Percentiles rank a stretch among this genome's conserved stretches.
Evolutionary conservation across 2,329 filamentous ascomycete genomes (phyloP).

Genomic region (Fusarium haematococcum): DNA sequence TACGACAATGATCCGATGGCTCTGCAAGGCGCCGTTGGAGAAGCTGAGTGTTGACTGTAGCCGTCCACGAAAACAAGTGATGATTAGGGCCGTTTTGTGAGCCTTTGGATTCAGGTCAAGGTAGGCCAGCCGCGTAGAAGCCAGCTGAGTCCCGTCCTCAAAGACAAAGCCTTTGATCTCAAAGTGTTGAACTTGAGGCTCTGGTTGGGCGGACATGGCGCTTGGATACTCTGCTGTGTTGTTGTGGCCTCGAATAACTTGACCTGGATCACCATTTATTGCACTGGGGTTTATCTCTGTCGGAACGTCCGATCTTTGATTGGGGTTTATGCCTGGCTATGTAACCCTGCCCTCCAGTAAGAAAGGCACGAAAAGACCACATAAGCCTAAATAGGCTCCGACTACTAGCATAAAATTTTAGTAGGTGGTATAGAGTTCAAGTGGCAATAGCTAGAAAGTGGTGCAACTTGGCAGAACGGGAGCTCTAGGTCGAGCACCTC

Average conservation of each 20-base stretch:
- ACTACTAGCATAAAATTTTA: not conserved
- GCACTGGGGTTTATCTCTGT: not conserved
- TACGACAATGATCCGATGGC: conserved; percentile 58
- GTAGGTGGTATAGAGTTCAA: not conserved
- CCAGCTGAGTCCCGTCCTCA: conserved; percentile 38
- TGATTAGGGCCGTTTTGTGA: conserved; percentile 54
- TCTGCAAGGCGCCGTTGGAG: conserved; percentile 54
- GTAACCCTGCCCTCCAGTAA: not conserved
- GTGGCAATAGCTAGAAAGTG: not conserved
- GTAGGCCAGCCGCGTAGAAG: conserved; percentile 44
- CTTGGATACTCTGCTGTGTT: not conserved
- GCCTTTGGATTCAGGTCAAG: conserved; percentile 11
- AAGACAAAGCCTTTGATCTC: conserved; percentile 41
- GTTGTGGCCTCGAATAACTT: not conserved
- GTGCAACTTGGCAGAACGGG: not conserved
- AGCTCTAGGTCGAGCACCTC: not conserved
- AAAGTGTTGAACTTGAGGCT: not conserved
- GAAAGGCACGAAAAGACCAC: too few relatives aligned
- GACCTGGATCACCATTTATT: not conserved
- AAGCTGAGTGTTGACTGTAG: conserved; percentile 63
- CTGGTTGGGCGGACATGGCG: not conserved
- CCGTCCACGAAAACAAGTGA: conserved; percentile 66
- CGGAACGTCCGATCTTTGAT: not conserved
- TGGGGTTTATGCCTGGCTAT: not conserved
- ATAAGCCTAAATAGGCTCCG: not conserved